Base-by-base conservation (phyloP, 2,329 filamentous ascomycete species). In the Didymella glomerata region DNA sequence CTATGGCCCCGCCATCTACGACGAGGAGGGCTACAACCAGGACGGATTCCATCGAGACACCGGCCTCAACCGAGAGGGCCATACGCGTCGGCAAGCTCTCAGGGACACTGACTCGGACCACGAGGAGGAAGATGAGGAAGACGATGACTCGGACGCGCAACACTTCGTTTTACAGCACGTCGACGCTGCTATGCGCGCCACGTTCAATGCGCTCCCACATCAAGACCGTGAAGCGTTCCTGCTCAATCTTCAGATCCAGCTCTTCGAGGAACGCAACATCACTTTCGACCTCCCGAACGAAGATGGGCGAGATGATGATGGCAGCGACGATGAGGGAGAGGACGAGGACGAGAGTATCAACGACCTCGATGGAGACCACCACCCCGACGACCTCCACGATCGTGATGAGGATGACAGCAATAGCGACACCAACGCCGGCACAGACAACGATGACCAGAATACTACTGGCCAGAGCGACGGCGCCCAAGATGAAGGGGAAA, bases 11-110 rank as follows among this genome's bases (percentile, higher is more conserved):
- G 68, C 69, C 1, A 32, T 34, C 0, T 76, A 73, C 57, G 72
- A 76, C 45, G 66, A 64, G 8, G 71, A 73, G 16, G 72, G 71
- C 9, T 76, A 72, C 40, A 74, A 75, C 40, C 68, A 73, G 27
- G 63, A 69, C 10, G 74, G 74, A 2, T 76, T 61, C 47, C 73
- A 75, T 24, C 61, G 64, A 5, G 63, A 65, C 22, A 74, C 68
- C 0, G 68, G 67, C 4, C 64, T 72, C 1, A 70, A 73, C 24
- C 66, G 69, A 0, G 60, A 68, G 3, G 72, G 71, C 5, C 55
- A 52, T 5, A 71, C 66, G 1, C 66, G 65, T 11, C 57, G 36
- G 55, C 58, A 66, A 47, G 13, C 50, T 40, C 9, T 16, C n/a
- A n/a, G 28, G 11, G 9, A 58, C 16, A 18, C 22, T 13, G n/a